Evolutionary conservation across 192 early-diverging fungal genomes (phyloP).

Genomic region (Pilobolus umbonatus): DNA sequence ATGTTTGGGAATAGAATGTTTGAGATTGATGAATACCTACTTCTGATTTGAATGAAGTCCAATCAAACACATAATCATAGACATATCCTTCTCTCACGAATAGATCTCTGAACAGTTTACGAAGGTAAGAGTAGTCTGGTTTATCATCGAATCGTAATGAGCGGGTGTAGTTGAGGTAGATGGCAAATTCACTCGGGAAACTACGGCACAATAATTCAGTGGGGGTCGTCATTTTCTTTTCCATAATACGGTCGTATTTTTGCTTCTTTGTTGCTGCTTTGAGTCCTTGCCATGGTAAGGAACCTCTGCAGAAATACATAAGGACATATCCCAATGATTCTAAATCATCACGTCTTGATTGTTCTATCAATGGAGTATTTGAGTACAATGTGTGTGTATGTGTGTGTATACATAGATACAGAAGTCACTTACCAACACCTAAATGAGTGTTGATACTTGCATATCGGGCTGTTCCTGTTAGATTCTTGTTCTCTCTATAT

Average conservation of each 20-base stretch:
- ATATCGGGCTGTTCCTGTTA: slow-evolving; percentile 86
- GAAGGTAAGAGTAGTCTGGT: slow-evolving; percentile 86
- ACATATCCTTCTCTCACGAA: slow-evolving; percentile 83
- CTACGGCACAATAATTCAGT: slow-evolving; percentile 79
- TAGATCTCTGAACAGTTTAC: slow-evolving; percentile 82
- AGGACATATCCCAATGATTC: slow-evolving; percentile 85
- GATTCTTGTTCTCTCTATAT: slow-evolving; percentile 87
- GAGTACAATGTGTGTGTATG: not conserved
- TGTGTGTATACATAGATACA: not conserved
- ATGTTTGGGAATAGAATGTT: too few relatives aligned
- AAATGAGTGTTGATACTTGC: slow-evolving; percentile 84
- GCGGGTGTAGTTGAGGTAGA: slow-evolving; percentile 83
- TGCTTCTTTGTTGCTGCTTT: slow-evolving; percentile 86
- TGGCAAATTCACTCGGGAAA: slow-evolving; percentile 78
- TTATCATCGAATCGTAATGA: slow-evolving; percentile 87
- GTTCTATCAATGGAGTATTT: slow-evolving; percentile 45
- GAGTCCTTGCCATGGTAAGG: slow-evolving; percentile 86
- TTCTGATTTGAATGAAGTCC: slow-evolving; percentile 71
- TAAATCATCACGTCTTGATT: slow-evolving; percentile 85
- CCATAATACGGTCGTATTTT: slow-evolving; percentile 94
- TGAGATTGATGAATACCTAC: too few relatives aligned
- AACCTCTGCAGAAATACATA: slow-evolving; percentile 86
- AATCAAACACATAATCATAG: slow-evolving; percentile 89
- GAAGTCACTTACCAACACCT: slow-evolving; percentile 51
- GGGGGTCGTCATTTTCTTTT: slow-evolving; percentile 87